These are phyloP conservation scores for Penicillium sclerotigenum DNA, from an alignment of 2,329 filamentous ascomycete genomes.

Conservation along the genomic window DNA sequence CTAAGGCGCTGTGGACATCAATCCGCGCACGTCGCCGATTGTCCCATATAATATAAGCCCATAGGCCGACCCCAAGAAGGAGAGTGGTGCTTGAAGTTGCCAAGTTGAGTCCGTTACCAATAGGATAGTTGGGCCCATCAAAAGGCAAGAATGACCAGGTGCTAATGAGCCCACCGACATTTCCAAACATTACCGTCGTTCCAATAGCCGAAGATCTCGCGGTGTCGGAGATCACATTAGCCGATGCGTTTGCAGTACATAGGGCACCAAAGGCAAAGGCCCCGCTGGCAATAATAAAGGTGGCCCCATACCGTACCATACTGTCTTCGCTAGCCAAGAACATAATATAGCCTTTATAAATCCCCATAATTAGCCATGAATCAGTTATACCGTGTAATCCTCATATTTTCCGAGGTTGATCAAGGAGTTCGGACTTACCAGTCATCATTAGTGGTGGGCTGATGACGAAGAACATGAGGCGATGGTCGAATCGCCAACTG, in stretches of 20 bases:
- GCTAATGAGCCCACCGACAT: slow-evolving; percentile 65
- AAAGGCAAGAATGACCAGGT: slow-evolving; percentile 64
- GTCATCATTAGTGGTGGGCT: slow-evolving; percentile 63
- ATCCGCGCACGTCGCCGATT: slow-evolving; percentile 58
- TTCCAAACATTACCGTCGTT: slow-evolving; percentile 68
- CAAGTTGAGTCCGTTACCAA: slow-evolving; percentile 69
- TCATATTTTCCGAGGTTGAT: not conserved
- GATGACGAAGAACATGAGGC: slow-evolving; percentile 60
- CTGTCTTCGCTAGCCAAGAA: slow-evolving; percentile 58
- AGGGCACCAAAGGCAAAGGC: slow-evolving; percentile 64
- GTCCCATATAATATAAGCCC: slow-evolving; percentile 61
- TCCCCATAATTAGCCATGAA: not conserved
- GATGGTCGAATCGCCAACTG: slow-evolving; percentile 59
- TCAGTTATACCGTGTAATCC: not conserved
- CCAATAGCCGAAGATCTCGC: slow-evolving; percentile 65
- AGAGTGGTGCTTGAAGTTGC: slow-evolving; percentile 59
- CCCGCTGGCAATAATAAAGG: slow-evolving; percentile 65
- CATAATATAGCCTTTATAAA: slow-evolving; percentile 57
- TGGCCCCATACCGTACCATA: slow-evolving; percentile 63
- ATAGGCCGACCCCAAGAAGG: slow-evolving; percentile 48
- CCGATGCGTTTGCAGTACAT: slow-evolving; percentile 64
- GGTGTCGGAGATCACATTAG: slow-evolving; percentile 69
- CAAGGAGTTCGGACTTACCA: slow-evolving; percentile 27
- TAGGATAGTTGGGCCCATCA: slow-evolving; percentile 64
- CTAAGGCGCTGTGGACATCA: slow-evolving; percentile 56